Evolutionary conservation across 495 filamentous ascomycete species (phyloP).

Genomic region (Neurospora sp.): DNA sequence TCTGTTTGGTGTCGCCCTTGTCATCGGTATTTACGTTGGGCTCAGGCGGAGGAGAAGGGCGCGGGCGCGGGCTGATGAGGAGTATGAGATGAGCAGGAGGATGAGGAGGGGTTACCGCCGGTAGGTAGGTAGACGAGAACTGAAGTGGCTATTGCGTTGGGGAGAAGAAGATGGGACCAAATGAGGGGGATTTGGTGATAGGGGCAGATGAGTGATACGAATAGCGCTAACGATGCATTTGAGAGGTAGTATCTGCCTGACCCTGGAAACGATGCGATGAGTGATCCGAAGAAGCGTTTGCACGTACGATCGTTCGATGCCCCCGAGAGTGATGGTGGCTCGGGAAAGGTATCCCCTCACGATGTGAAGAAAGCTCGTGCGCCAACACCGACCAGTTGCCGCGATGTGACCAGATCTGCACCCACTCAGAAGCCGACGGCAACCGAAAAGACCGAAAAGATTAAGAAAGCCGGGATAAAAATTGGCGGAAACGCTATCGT

Average conservation of each 20-base stretch:
- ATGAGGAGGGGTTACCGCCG: background rate
- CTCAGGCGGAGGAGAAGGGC: background rate
- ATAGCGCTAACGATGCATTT: background rate
- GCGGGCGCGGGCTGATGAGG: background rate
- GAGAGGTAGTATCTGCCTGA: background rate
- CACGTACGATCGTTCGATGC: background rate
- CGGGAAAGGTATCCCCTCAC: too few relatives aligned
- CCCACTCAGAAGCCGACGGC: background rate
- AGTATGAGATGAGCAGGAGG: background rate
- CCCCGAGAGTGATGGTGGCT: too few relatives aligned
- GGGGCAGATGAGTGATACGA: background rate
- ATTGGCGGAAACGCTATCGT: too few relatives aligned
- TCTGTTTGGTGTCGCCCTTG: background rate
- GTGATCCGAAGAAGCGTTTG: background rate
- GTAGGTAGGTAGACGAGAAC: too few relatives aligned
- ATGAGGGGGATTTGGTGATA: too few relatives aligned
- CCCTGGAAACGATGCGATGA: too few relatives aligned
- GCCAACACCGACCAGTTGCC: too few relatives aligned
- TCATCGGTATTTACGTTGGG: background rate
- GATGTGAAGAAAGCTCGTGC: too few relatives aligned
- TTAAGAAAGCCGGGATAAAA: background rate
- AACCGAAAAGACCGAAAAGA: background rate
- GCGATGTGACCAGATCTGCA: too few relatives aligned
- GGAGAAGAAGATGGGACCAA: too few relatives aligned
- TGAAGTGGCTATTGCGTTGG: too few relatives aligned